A percentile compares a stretch with the other conserved stretches of the same genome.
phyloP scores from a whole-genome alignment of 2,329 filamentous ascomycete genomes.

The Sclerotinia borealis region DNA sequence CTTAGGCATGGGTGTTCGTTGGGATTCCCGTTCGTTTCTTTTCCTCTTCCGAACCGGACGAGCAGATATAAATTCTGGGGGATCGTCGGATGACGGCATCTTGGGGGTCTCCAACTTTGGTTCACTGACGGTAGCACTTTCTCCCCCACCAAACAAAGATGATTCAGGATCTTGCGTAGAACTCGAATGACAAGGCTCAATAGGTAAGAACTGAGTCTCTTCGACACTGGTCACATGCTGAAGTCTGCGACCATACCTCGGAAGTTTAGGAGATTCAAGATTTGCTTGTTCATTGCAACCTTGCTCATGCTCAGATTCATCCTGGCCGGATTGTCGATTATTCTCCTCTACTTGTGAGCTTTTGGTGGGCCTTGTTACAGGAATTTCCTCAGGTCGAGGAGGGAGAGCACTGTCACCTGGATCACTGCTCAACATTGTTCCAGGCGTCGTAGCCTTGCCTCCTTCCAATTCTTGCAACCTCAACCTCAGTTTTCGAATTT shows the following conservation, averaged over 20 bases:
- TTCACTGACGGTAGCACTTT: background rate
- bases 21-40: slow-evolving; percentile 3
- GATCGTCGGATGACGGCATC: slow-evolving; percentile 15
- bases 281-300: background rate
- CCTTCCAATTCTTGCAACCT: background rate
- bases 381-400: background rate
- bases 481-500: background rate
- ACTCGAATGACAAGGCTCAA: slow-evolving; percentile 21
- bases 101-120: background rate
- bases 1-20: slow-evolving; percentile 16
- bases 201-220: slow-evolving; percentile 14
- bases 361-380: background rate
- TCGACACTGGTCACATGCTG: background rate
- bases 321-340: background rate
- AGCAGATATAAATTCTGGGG: slow-evolving; percentile 25
- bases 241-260: background rate
- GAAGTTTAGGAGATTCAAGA: background rate
- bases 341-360: background rate
- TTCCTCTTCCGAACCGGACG: slow-evolving; percentile 28
- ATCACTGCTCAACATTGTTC: background rate
- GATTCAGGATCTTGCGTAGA: slow-evolving; percentile 26
- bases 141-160: background rate
- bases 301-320: background rate
- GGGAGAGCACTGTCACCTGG: background rate
- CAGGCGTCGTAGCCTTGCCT: background rate